A percentile compares a stretch with the other conserved stretches of the same genome.
Conservation (phyloP, 345 rosid genomes). For the Murraya paniculata region DNA sequence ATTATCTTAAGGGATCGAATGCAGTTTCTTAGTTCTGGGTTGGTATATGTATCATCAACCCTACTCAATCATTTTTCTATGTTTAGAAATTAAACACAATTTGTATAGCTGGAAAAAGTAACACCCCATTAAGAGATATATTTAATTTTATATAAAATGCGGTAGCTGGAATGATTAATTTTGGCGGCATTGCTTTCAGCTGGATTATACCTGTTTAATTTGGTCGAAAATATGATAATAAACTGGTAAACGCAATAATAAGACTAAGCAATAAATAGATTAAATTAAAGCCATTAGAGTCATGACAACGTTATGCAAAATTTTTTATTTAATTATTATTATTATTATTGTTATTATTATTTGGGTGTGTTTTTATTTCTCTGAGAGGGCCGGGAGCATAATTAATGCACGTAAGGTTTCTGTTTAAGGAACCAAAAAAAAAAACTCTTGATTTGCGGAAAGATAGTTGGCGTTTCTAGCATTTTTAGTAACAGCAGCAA, state of each 20-base stretch:
- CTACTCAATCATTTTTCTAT: neutral
- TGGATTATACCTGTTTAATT: neutral
- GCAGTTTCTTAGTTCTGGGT: neutral
- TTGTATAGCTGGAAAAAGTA: neutral
- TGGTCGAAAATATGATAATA: neutral
- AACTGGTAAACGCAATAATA: neutral
- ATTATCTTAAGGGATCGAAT: no score
- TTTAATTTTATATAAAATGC: neutral
- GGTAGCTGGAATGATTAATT: neutral
- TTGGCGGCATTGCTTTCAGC: neutral
- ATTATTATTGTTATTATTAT: no score
- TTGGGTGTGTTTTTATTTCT: neutral
- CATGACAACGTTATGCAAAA: neutral
- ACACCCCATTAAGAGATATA: neutral
- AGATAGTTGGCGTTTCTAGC: conserved; percentile 5
- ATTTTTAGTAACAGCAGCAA: neutral
- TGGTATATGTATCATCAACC: neutral
- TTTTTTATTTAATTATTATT: no score
- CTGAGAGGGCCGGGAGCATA: neutral
- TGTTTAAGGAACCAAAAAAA: neutral
- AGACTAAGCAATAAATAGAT: neutral
- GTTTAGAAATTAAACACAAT: conserved; percentile 4
- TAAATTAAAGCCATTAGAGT: neutral
- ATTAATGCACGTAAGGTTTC: neutral
- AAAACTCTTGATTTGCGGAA: neutral